A percentile compares a stretch with the other conserved stretches of the same genome.
Evolutionary conservation across 108 stramenopile species (phyloP).

Genomic region (Conticribra guillardii): DNA sequence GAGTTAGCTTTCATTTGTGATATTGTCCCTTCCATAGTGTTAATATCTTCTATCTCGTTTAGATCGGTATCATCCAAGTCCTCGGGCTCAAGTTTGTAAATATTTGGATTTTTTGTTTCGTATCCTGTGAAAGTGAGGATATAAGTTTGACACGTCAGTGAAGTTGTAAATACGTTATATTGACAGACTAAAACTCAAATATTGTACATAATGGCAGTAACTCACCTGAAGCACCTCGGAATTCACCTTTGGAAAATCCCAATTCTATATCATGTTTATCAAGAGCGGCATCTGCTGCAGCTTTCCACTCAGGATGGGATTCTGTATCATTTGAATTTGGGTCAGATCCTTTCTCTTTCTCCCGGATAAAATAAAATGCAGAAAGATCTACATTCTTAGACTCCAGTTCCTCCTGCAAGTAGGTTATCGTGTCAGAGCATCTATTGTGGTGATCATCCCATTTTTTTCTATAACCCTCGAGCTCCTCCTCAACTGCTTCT

Average conservation of each 20-base stretch:
- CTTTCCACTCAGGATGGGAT: conserved; percentile 13
- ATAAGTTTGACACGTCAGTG: too few relatives aligned
- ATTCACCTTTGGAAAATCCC: conserved; percentile 1
- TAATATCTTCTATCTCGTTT: conserved; percentile 55
- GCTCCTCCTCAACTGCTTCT: conserved; percentile 15
- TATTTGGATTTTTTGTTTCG: conserved; percentile 20
- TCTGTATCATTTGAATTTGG: conserved; percentile 1
- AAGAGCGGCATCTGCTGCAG: conserved; percentile 14
- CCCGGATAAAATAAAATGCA: conserved; percentile 35
- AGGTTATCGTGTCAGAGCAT: conserved; percentile 28
- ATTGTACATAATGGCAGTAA: background rate
- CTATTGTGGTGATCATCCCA: conserved; percentile 30
- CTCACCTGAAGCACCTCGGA: background rate
- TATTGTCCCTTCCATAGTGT: conserved; percentile 44
- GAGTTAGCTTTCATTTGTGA: conserved; percentile 31
- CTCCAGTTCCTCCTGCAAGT: conserved; percentile 49
- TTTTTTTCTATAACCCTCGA: conserved; percentile 20
- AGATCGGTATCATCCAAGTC: conserved; percentile 42
- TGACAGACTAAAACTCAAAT: background rate
- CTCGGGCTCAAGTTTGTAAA: conserved; percentile 51
- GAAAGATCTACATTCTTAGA: conserved; percentile 10
- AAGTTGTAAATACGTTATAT: too few relatives aligned
- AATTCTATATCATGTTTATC: conserved; percentile 6
- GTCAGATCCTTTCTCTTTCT: conserved; percentile 11
- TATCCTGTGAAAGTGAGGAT: conserved; percentile 19